Evolutionary conservation across 2,329 filamentous ascomycete genomes (phyloP).

Genomic region (Xylaria sp.): DNA sequence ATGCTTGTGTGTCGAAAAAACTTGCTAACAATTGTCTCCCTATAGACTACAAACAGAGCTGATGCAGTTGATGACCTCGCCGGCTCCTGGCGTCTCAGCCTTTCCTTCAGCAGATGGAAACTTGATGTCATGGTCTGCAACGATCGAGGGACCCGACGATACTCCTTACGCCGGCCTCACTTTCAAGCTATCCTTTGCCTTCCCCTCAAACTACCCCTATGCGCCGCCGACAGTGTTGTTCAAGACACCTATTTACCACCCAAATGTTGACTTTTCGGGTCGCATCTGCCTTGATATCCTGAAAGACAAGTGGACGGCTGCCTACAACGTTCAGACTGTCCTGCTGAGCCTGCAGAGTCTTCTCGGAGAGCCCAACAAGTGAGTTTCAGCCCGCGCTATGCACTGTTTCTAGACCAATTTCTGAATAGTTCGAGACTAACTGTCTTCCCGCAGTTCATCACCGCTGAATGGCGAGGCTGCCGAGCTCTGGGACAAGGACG

Average conservation of each 20-base stretch:
- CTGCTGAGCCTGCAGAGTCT: conserved; percentile 93
- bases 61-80: conserved; percentile 97
- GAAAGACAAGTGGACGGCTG: conserved; percentile 99
- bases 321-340: conserved; percentile 95
- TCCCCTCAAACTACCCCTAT: conserved; percentile 94
- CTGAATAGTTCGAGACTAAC: background rate
- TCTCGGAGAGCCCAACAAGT: conserved; percentile 98
- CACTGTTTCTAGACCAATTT: background rate
- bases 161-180: conserved; percentile 90
- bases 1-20: conserved; percentile 33
- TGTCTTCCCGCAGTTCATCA: conserved; percentile 73
- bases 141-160: conserved; percentile 88
- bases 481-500: conserved; percentile 92
- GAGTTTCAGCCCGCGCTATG: conserved; percentile 54
- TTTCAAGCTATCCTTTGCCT: conserved; percentile 92
- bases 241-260: conserved; percentile 99
- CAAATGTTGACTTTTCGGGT: conserved; percentile 97
- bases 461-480: conserved; percentile 96
- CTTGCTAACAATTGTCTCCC: conserved; percentile 15
- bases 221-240: conserved; percentile 90
- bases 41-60: conserved; percentile 92
- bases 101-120: conserved; percentile 93
- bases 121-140: conserved; percentile 91
- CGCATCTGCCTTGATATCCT: conserved; percentile 97
- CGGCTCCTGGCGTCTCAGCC: conserved; percentile 91